Evolutionary conservation across 1,284 basidiomycete genomes (phyloP), one percentile per base, ranked within the genome.

Genomic region (Heterobasidion occidentale): DNA sequence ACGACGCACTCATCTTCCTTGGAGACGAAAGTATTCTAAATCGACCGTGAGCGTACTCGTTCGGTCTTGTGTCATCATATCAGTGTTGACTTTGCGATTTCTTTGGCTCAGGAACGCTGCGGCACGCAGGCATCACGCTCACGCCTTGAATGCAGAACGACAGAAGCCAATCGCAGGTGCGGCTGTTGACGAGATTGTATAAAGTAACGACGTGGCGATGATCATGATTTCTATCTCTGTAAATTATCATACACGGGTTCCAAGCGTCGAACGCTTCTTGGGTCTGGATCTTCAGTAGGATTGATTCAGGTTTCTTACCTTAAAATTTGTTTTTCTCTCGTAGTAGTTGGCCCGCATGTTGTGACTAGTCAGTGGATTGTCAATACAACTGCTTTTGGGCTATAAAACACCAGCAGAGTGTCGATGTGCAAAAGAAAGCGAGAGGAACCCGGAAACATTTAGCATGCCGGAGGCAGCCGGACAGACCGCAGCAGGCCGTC

Each of bases 21-120:
- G 82, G 82, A 2, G 56, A 71, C 11, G 83, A 86, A 48, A 81
- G 77, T 54, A 61, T 78, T 19, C 59, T 86, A 51, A 83, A 83
- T 63, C 74, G 64, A 61, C 76, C 77, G 82, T 83, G 57, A 58
- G 76, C 27, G 27, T 65, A 51, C 27, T 51, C 34, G 3, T 27
- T 27, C 27, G 50, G 27, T n/a, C n/a, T n/a, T 48, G 3, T 48
- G 46, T 48, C 9, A 20, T 35, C 50, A 48, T 27, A 47, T 52
- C 11, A 38, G 48, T 20, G 14, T 19, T n/a, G 9, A 46, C 33
- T 27, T 27, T 27, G 27, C 27, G 27, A 20, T 45, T 17, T 33
- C 9, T 38, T 51, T 46, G 33, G 35, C 36, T 36, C 44, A 61
- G 60, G n/a, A 51, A 58, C 20, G 55, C 53, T n/a, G 12, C 49